Base-by-base conservation (phyloP, 2,329 filamentous ascomycete genomes). In the Aphanoascus verrucosus region DNA sequence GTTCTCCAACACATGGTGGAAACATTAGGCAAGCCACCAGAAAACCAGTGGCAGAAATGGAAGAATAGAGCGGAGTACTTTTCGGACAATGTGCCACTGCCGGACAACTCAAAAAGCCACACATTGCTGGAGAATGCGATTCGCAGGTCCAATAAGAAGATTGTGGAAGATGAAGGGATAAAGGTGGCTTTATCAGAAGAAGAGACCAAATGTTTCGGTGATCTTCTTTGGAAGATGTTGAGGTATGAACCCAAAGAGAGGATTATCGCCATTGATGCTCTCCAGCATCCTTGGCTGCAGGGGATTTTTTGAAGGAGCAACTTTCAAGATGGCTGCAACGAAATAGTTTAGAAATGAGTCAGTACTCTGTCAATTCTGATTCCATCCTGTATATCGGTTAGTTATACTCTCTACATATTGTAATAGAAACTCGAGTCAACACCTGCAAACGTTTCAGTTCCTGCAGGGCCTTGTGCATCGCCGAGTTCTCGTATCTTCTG, bases 201-300 rank as follows among this genome's bases (percentile, higher is more conserved):
- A 5, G 44, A 47, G 31, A 19, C 20, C 5, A 2, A 19, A 19
- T 47, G 23, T 17, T 47, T 47, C 35, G 44, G 9, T 28, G 44
- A 47, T 20, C 44, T 47, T 20, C 44, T 47, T 35, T 47, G 14
- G 23, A 47, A n/a, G 35, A 35, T 47, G 44, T 11, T 47, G 31
- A 20, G 35, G 8, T 47, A 47, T 35, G 44, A 47, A 11, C 44
- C 44, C 17, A 47, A 8, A 31, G 31, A 47, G 14, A 47, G 44
- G 15, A 47, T 47, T 35, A 47, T 15, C 1, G 44, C 44, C 4
- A 11, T 28, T 8, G 44, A 47, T 5, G 44, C 44, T 7, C 15
- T 47, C 5, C 5, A 14, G n/a, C 44, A 47, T 19, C 44, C 44
- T 15, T 47, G 44, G 44, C 19, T 47, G 6, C 28, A 20, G 14